A percentile compares a stretch with the other conserved stretches of the same genome.
These are phyloP conservation scores for Aegilops longissima DNA, from an alignment of 176 grass and related monocot genomes.

Conservation along the genomic window DNA sequence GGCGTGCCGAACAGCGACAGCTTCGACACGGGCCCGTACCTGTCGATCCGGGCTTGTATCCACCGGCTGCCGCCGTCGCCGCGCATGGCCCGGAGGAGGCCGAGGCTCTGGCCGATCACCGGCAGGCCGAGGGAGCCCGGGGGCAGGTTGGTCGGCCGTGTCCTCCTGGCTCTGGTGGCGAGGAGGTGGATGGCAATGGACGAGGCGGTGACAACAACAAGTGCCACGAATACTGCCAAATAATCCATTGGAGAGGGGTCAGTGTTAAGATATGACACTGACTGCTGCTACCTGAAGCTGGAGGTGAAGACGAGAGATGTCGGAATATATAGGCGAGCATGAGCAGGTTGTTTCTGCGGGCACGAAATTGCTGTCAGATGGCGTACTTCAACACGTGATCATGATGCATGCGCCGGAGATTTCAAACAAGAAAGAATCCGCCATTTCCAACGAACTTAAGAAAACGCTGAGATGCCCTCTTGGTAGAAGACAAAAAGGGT, in stretches of 20 bases:
- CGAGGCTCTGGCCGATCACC: constrained; percentile 47
- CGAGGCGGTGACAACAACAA: not conserved
- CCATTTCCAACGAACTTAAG: not conserved
- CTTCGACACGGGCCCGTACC: constrained; percentile 54
- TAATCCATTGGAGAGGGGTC: not conserved
- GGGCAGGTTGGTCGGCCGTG: constrained; percentile 27
- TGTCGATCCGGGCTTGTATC: constrained; percentile 13
- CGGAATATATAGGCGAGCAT: not conserved
- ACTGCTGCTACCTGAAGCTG: not conserved
- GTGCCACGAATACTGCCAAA: not conserved
- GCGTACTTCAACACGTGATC: not conserved
- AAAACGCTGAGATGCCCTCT: not conserved
- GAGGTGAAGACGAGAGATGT: not conserved
- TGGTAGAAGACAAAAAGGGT: not conserved
- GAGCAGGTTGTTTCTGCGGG: not conserved
- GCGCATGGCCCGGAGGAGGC: constrained; percentile 54
- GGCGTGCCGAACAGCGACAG: constrained; percentile 46
- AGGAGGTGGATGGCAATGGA: not conserved
- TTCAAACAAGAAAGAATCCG: not conserved
- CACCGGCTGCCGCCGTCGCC: constrained; percentile 43
- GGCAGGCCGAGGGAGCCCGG: constrained; percentile 51
- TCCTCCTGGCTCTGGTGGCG: not conserved
- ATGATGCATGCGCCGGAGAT: not conserved
- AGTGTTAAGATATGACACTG: not conserved
- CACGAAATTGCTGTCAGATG: not conserved